These are phyloP conservation scores for Mangifera indica DNA, from an alignment of 345 rosid species.

Conservation along the genomic window DNA sequence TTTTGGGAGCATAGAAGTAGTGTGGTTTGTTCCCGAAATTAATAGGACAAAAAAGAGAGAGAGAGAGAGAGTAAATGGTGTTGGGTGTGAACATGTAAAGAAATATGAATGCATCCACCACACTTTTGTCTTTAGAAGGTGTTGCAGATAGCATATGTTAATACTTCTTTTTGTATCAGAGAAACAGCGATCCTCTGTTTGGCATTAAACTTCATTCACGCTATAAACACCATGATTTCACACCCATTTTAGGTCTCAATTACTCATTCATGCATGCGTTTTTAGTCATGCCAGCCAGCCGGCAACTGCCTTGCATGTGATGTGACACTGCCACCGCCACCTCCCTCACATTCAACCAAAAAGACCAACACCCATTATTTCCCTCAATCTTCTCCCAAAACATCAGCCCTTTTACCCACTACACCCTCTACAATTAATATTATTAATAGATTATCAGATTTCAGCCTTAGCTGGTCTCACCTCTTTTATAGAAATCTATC, in stretches of 20 bases:
- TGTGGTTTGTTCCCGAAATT: neutral
- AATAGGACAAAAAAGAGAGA: neutral
- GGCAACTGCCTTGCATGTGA: slow-evolving; percentile 22
- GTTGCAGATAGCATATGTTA: neutral
- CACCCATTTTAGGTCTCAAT: slow-evolving; percentile 14
- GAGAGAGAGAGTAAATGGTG: neutral
- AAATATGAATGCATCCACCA: neutral
- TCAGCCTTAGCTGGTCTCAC: neutral
- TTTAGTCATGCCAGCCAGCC: slow-evolving; percentile 5
- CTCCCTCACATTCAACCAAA: neutral
- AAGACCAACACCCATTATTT: slow-evolving; percentile 19
- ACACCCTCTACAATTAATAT: too few relatives aligned
- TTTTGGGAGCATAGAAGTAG: neutral
- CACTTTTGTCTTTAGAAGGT: neutral
- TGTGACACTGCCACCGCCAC: too few relatives aligned
- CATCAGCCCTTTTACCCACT: too few relatives aligned
- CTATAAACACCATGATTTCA: slow-evolving; percentile 22
- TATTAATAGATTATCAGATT: neutral
- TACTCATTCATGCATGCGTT: neutral
- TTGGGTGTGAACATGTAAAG: neutral
- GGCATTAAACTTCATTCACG: slow-evolving; percentile 18
- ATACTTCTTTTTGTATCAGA: neutral
- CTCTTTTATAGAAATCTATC: neutral
- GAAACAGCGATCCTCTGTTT: neutral
- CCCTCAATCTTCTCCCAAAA: neutral